Conservation (phyloP, 768 basidiomycete genomes). For the Rhizopogon roseolus region DNA sequence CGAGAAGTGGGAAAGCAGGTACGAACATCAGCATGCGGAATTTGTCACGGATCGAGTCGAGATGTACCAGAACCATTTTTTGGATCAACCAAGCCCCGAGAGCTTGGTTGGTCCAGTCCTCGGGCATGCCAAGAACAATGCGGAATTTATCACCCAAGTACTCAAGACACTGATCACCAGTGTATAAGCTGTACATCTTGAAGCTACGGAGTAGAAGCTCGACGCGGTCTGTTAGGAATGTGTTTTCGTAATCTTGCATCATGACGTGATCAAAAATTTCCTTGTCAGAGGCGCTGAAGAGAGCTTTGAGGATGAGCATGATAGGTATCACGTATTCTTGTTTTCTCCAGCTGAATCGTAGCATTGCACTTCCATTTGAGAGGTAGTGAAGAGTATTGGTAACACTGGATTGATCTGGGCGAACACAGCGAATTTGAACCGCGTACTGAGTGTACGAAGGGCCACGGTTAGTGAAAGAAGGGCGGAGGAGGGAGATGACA, state of each 20-base stretch:
- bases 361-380: slow-evolving; percentile 92
- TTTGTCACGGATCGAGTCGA: slow-evolving; percentile 85
- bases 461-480: slow-evolving; percentile 88
- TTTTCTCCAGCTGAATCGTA: slow-evolving; percentile 95
- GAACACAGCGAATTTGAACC: slow-evolving; percentile 92
- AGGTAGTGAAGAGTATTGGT: slow-evolving; percentile 99
- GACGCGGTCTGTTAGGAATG: slow-evolving; percentile 95
- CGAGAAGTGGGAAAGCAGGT: background rate
- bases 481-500: slow-evolving; percentile 87
- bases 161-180: slow-evolving; percentile 87
- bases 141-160: slow-evolving; percentile 97
- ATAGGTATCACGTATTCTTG: slow-evolving; percentile 98
- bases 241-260: slow-evolving; percentile 96
- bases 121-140: slow-evolving; percentile 83
- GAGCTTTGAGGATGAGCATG: slow-evolving; percentile 92
- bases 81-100: slow-evolving; percentile 81
- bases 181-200: slow-evolving; percentile 86
- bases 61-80: slow-evolving; percentile 86
- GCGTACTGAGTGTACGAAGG: slow-evolving; percentile 93
- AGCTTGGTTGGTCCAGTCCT: slow-evolving; percentile 84
- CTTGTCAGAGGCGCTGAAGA: slow-evolving; percentile 86
- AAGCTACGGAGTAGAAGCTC: slow-evolving; percentile 92
- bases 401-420: slow-evolving; percentile 86
- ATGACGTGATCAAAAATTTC: slow-evolving; percentile 96
- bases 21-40: slow-evolving; percentile 91